Evolutionary conservation across 768 basidiomycete species (phyloP).

Genomic region (Neoboletus brunneissimus): DNA sequence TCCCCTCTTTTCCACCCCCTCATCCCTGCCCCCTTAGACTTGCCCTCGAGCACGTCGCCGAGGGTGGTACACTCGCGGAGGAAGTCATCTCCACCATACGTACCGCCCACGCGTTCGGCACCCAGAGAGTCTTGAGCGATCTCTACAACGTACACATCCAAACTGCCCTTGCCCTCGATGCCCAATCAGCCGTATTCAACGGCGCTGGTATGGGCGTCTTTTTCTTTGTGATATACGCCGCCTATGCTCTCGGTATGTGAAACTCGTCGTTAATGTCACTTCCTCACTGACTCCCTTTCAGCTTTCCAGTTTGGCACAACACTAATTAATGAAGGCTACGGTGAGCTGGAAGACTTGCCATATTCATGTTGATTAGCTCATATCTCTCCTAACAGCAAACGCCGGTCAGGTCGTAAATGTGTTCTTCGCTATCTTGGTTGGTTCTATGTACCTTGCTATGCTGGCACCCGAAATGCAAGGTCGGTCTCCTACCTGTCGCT

Average conservation of each 20-base stretch:
- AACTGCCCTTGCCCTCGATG: constrained; percentile 49
- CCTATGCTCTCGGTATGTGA: constrained; percentile 64
- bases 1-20: background rate
- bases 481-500: constrained; percentile 20
- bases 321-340: constrained; percentile 60
- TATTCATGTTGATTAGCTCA: background rate
- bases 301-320: constrained; percentile 91
- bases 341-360: constrained; percentile 31
- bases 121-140: constrained; percentile 56
- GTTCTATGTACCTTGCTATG: constrained; percentile 83
- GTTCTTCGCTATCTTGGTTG: constrained; percentile 80
- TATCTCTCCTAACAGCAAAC: constrained; percentile 39
- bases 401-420: constrained; percentile 81
- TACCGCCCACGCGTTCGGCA: constrained; percentile 89
- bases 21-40: constrained; percentile 38
- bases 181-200: constrained; percentile 58
- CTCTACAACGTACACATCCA: constrained; percentile 67
- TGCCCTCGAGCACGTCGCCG: constrained; percentile 72
- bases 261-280: background rate
- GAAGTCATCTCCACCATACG: constrained; percentile 90
- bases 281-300: constrained; percentile 22
- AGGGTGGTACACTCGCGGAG: constrained; percentile 82
- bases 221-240: constrained; percentile 80
- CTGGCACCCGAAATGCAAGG: constrained; percentile 88
- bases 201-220: constrained; percentile 66